Evolutionary conservation across 1,139 yeast species (phyloP), one percentile per base, ranked within the genome.

Genomic region (Zhuliangozyma parablackwelliae): DNA sequence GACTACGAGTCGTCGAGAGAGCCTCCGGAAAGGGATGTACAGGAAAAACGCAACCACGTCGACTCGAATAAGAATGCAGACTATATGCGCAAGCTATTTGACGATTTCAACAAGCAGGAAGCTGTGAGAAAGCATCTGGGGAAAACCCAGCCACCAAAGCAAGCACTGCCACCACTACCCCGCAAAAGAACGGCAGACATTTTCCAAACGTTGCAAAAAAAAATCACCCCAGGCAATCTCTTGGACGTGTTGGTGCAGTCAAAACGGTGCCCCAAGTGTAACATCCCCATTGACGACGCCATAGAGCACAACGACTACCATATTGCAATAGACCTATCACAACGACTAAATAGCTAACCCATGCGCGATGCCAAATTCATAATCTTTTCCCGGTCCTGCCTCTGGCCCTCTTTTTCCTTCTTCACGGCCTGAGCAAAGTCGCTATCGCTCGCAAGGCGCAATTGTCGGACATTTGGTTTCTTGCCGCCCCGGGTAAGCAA

Each of bases 401-500:
- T 56, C 45, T 58, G 56, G 44, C 63, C 51, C 40, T 61, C 61
- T 46, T 61, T 53, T 45, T 65, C 59, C 45, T 58, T 48, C 44
- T 61, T 33, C 29, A 63, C 41, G 30, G 66, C 53, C 28, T 71
- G 63, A 0, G 77, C 80, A 49, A 80, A 68, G 32, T 59, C 66
- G 16, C 68, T 69, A 42, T 74, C 64, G 2, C 66, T 56, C 1
- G 84, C 82, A 26, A 82, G 56, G 6, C 54, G 55, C 23, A 81
- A 55, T 24, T 63, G 69, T 38, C 69, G 71, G 2, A 75, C 56
- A 30, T 60, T 59, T 3, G 69, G 56, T 36, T 63, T 67, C 47
- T 72, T 76, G 3, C 83, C 84, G 26, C 54, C 53, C 42, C 56
- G 77, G 2, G 81, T 69, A 37, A 82, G 57, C 39, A 82, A 65